These are phyloP conservation scores for Amphichorda felina DNA, from an alignment of 2,329 filamentous ascomycete species.

Conservation along the genomic window DNA sequence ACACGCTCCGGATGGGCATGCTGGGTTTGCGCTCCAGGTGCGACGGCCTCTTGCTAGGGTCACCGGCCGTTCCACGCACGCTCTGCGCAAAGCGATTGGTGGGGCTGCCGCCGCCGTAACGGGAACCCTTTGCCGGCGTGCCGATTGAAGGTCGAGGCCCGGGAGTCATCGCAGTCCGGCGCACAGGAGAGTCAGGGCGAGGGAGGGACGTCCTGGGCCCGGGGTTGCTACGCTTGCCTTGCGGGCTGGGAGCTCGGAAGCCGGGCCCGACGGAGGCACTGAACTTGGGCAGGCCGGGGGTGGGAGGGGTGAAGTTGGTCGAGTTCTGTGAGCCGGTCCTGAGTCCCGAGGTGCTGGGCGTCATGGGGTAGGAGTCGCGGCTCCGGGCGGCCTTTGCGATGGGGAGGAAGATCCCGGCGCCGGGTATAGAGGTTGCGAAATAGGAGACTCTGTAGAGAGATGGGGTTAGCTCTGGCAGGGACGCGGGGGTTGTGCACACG, in stretches of 20 bases:
- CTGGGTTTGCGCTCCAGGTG: constrained; percentile 36
- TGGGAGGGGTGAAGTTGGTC: constrained; percentile 51
- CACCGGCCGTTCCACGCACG: constrained; percentile 47
- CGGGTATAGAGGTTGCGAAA: constrained; percentile 66
- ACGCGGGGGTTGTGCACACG: constrained; percentile 5
- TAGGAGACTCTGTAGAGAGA: constrained; percentile 48
- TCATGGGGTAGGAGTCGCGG: constrained; percentile 48
- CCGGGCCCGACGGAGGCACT: constrained; percentile 78
- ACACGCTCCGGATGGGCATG: constrained; percentile 44
- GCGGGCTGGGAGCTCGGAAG: constrained; percentile 54
- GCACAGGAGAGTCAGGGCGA: constrained; percentile 76
- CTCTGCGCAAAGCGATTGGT: constrained; percentile 53
- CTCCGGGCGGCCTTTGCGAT: constrained; percentile 66
- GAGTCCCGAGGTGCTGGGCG: constrained; percentile 46
- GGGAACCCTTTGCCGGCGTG: constrained; percentile 33
- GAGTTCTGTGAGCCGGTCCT: constrained; percentile 44
- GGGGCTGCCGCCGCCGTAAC: constrained; percentile 24
- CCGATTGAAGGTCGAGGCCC: constrained; percentile 42
- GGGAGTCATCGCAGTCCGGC: constrained; percentile 53
- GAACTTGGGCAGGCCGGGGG: constrained; percentile 62
- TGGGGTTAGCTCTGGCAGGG: constrained; percentile 3
- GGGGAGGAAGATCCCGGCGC: constrained; percentile 89
- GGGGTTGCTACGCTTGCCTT: constrained; percentile 59
- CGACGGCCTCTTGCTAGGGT: constrained; percentile 45
- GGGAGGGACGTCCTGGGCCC: constrained; percentile 61